Conservation (phyloP, 2,329 filamentous ascomycete species). For the Pyrenophora graminea region DNA sequence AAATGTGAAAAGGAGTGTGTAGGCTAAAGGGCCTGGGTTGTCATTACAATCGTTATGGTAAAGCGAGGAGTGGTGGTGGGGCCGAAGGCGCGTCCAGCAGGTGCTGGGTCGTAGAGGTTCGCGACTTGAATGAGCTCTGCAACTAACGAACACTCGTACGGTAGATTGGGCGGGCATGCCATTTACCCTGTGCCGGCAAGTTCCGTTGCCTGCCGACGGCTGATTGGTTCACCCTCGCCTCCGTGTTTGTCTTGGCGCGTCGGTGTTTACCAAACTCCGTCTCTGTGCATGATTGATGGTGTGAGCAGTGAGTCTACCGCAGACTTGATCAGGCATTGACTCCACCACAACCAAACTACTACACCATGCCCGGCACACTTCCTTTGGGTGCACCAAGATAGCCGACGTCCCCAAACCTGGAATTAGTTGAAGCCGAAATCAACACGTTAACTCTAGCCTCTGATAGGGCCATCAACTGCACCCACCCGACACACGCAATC, state of each 20-base stretch:
- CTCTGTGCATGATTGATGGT: too few relatives aligned
- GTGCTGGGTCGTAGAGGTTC: conserved; percentile 27
- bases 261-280: conserved; percentile 10
- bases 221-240: conserved; percentile 12
- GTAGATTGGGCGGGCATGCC: conserved; percentile 9
- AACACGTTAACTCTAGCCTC: too few relatives aligned
- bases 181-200: conserved; percentile 10
- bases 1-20: conserved; percentile 29
- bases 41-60: conserved; percentile 39
- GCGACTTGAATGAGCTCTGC: conserved; percentile 34
- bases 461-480: too few relatives aligned
- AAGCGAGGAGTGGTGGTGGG: conserved; percentile 29
- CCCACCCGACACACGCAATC: too few relatives aligned
- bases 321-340: too few relatives aligned
- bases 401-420: too few relatives aligned
- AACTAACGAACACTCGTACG: conserved; percentile 15
- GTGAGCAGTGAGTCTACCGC: too few relatives aligned
- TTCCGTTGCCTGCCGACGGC: not conserved
- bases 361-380: too few relatives aligned
- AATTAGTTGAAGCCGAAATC: too few relatives aligned
- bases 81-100: conserved; percentile 37
- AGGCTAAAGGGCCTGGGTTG: conserved; percentile 23
- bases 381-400: too few relatives aligned
- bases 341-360: too few relatives aligned
- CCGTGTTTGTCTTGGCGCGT: conserved; percentile 1